Base-by-base conservation (phyloP, 108 stramenopile genomes). In the Discostella stelligeroides region DNA sequence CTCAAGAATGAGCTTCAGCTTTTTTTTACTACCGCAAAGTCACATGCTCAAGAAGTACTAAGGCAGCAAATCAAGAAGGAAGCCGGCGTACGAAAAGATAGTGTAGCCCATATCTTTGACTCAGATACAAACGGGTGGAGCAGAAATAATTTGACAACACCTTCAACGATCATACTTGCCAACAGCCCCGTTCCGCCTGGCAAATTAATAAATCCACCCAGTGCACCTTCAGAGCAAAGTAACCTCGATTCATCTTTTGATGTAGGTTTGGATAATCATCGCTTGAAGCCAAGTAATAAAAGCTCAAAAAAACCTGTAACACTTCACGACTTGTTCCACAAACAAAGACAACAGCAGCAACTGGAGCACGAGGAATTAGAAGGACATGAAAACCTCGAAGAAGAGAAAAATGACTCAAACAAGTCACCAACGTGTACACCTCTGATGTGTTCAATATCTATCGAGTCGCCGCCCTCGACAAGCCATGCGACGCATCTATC, bases 21-120 rank as follows among this genome's bases (percentile, higher is more conserved):
- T 6, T 90, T 88, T 49, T 90, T 87, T 70, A 48, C 38, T 11
- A 53, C 60, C 12, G 86, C 86, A 21, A 83, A 79, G 37, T 54
- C 67, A 27, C 60, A 82, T 74, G 66, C 61, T 25, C 56, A 73
- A 18, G 42, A 30, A 45, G 80, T 88, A 1, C 18, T 63, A 28
- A 47, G 66, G 17, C 73, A 85, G 12, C 81, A 78, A 59, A 70
- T 72, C 20, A 38, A 21, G 45, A 63, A 75, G 48, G 40, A 55
- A 7, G 21, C 7, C 2, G 38, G 24, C 10, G 66, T 66, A 42
- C 8, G 66, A 14, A 50, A 55, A 2, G 38, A 42, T 51, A 34
- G 15, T 50, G 59, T 58, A 21, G 58, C 34, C 37, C 69, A 38
- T 45, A 54, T 18, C 53, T 54, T 28, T 34, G 34, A 29, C 24